These are phyloP conservation scores for Hura crepitans DNA, from an alignment of 441 rosid species.

Conservation along the genomic window DNA sequence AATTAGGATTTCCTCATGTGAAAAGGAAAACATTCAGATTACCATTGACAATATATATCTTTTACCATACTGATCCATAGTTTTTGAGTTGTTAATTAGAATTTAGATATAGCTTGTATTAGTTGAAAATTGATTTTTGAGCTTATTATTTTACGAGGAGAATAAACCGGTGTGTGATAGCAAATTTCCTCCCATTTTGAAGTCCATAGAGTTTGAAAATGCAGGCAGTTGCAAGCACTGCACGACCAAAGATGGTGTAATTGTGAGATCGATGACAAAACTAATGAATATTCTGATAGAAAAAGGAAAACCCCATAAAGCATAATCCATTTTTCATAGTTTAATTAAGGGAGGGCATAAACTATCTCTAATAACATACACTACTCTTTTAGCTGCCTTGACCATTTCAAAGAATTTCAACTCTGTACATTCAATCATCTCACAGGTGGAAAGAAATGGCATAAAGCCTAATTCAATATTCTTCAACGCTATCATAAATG, in stretches of 20 bases:
- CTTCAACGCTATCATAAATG: constrained; percentile 84
- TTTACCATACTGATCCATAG: not conserved
- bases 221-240: constrained; percentile 19
- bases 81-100: not conserved
- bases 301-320: constrained; percentile 75
- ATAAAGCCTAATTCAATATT: constrained; percentile 77
- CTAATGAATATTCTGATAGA: constrained; percentile 69
- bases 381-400: constrained; percentile 71
- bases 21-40: not conserved
- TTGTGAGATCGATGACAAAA: constrained; percentile 75
- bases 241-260: constrained; percentile 29
- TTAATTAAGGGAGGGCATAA: constrained; percentile 75
- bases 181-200: constrained; percentile 5
- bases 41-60: not conserved
- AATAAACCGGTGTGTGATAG: constrained; percentile 11
- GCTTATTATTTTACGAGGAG: constrained; percentile 14
- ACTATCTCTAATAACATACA: constrained; percentile 79
- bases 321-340: constrained; percentile 51
- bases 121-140: not conserved
- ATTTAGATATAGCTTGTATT: not conserved
- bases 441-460: constrained; percentile 66
- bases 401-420: constrained; percentile 56
- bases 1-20: not conserved
- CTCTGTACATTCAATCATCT: constrained; percentile 53
- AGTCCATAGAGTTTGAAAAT: constrained; percentile 24